phyloP scores from a whole-genome alignment of 2,329 filamentous ascomycete species.

The Blumeriella jaapii region DNA sequence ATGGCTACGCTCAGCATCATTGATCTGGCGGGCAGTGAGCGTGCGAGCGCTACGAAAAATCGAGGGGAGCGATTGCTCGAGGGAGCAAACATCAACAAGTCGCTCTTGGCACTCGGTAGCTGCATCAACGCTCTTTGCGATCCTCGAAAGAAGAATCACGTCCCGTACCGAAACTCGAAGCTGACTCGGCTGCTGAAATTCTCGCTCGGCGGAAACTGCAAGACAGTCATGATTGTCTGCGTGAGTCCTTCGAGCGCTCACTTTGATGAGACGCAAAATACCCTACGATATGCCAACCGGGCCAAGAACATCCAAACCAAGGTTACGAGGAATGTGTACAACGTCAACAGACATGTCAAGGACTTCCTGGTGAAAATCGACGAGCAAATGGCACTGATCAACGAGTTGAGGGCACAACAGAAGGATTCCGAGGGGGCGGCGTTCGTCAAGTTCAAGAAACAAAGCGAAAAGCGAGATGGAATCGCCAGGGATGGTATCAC shows the following conservation, averaged over 20 bases:
- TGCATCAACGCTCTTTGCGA: constrained; percentile 99
- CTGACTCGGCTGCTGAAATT: constrained; percentile 93
- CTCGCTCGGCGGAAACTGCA: constrained; percentile 93
- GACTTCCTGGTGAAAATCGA: constrained; percentile 99
- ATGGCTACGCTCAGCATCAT: constrained; percentile 99
- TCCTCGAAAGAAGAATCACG: constrained; percentile 78
- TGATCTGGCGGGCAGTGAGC: constrained; percentile 89
- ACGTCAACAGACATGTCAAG: constrained; percentile 97
- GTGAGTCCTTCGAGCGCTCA: constrained; percentile 93
- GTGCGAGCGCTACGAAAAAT: constrained; percentile 94
- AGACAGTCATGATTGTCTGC: constrained; percentile 99
- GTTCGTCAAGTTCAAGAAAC: constrained; percentile 83
- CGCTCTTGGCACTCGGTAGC: constrained; percentile 81
- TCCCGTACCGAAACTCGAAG: constrained; percentile 96
- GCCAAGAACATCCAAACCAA: constrained; percentile 99
- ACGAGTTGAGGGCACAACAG: constrained; percentile 85
- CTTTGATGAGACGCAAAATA: constrained; percentile 98
- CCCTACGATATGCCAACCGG: constrained; percentile 88
- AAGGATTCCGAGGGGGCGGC: constrained; percentile 76
- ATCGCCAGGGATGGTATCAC: constrained; percentile 67
- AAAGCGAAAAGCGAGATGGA: constrained; percentile 70
- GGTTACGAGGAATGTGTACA: constrained; percentile 97
- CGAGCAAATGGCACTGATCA: constrained; percentile 94
- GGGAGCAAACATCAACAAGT: constrained; percentile 99
- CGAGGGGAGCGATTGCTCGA: constrained; percentile 82